Evolutionary conservation across 495 filamentous ascomycete species (phyloP), one percentile per base, ranked within the genome.

Genomic region (Talaromyces borbonicus): DNA sequence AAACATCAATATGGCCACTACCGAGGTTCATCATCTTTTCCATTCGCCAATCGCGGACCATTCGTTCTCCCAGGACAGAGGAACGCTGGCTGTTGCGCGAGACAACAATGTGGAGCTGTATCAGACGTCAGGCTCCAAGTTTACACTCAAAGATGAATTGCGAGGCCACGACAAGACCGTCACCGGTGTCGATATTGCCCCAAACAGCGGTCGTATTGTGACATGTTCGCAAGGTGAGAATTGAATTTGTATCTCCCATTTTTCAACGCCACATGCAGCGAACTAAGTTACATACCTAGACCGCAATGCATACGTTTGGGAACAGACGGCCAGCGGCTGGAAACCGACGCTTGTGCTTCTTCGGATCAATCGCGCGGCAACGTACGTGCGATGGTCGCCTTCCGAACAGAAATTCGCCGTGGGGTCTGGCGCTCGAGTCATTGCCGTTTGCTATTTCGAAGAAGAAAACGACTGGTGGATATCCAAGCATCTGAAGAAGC

Each of bases 381-480:
- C 93, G 0, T 95, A 89, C 59, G 93, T 97, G 19, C 85, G 92
- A 47, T 98, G 92, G 92, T 95, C 89, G 8, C 92, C 92, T 6
- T 90, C 85, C 25, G 92, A 97, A 69, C 82, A 81, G 59, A 98
- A 97, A 61, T 97, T 98, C 60, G 92, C 92, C 32, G 92, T 95
- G 18, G 93, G 92, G 46, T 96, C 90, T 27, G 92, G 92, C 49
- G 92, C 94, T 50, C 79, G 93, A 45, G 82, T 93, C 45, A 95
- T 98, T 56, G 86, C 92, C n/a, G 79, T 96, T 53, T 98, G 92
- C 72, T 96, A 96, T 71, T 98, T 97, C 53, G 92, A 98, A 56
- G 84, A 92, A 57, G 93, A 97, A 65, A 96, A 97, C 60, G 87
- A 97, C 69, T 97, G 93, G 93, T 98, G 92, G 92, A 90, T 97